Base-by-base conservation (phyloP, 2,329 filamentous ascomycete species). In the Elsinoe fawcettii region DNA sequence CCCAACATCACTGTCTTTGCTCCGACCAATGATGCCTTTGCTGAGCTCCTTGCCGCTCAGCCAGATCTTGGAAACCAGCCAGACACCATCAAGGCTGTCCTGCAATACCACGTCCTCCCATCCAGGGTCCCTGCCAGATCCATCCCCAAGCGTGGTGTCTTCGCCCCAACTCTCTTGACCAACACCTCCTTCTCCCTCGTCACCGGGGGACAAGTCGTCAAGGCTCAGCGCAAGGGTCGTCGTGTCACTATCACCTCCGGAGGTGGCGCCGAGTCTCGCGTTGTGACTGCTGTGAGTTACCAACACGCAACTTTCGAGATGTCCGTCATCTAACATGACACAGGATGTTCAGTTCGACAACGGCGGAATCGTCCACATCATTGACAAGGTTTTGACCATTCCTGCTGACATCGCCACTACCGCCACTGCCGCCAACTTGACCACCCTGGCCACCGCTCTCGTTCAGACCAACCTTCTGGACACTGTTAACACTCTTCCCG, bases 181-280 rank as follows among this genome's bases (percentile, higher is more conserved):
- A 76, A 81, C 61, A 53, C 71, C 18, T 70, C 73, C 0, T 85
- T 78, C 66, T 72, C 77, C 61, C 83, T 83, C 56, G 76, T 86
- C 11, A 81, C 80, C 2, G 79, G 76, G 32, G 82, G 81, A 1
- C 83, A 86, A 65, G 73, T 79, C 6, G 75, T 85, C 3, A 72
- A 80, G 59, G 73, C 73, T 2, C 62, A 71, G n/a, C 60, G 64
- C 2, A 56, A 68, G 3, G 72, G 75, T 43, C 69, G 71, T 32
- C 72, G 73, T 5, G 75, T 79, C 1, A 71, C 72, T 0, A 74
- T 83, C 65, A 76, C 73, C 66, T 80, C 76, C 23, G 83, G 80
- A 1, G 49, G 49, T 25, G 49, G 49, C 9, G 49, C 49, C 32
- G 34, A 53, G 32, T 53, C 49, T 25, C 49, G 49, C 18, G 49